A percentile compares a stretch with the other conserved stretches of the same genome.
Evolutionary conservation across 2,329 filamentous ascomycete genomes (phyloP).

Genomic region (Penicillium capsulatum): DNA sequence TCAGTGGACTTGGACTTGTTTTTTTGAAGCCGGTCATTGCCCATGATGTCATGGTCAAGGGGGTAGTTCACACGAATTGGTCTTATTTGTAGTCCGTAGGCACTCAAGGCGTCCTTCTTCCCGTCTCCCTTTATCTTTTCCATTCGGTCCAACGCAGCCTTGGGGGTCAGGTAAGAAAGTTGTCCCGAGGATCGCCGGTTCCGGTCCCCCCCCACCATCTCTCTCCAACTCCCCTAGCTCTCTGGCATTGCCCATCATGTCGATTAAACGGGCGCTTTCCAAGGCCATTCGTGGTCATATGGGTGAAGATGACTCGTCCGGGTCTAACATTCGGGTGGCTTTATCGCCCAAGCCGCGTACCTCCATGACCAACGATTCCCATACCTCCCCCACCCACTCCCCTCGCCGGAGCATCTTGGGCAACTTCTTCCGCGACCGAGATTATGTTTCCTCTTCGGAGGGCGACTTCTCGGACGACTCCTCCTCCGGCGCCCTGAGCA

Average conservation of each 20-base stretch:
- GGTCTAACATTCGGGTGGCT: slow-evolving; percentile 20
- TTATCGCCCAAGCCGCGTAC: slow-evolving; percentile 16
- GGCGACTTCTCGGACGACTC: slow-evolving; percentile 40
- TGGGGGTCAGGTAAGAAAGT: background rate
- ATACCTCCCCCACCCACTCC: slow-evolving; percentile 22
- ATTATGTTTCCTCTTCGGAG: slow-evolving; percentile 44
- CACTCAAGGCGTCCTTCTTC: background rate
- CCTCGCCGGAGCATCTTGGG: slow-evolving; percentile 41
- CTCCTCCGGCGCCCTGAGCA: slow-evolving; percentile 37
- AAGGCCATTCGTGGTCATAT: slow-evolving; percentile 36
- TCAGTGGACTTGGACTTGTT: too few relatives aligned
- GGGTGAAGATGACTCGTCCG: slow-evolving; percentile 22
- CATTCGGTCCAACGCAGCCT: background rate
- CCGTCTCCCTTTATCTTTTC: background rate
- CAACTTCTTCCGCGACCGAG: slow-evolving; percentile 39
- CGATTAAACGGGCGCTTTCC: slow-evolving; percentile 44
- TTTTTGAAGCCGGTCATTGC: too few relatives aligned
- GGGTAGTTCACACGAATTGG: too few relatives aligned
- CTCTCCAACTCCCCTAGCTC: background rate
- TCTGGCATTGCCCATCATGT: slow-evolving; percentile 37
- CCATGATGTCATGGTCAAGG: too few relatives aligned
- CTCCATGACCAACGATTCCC: slow-evolving; percentile 15
- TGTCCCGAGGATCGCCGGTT: slow-evolving; percentile 7
- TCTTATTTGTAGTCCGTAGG: too few relatives aligned
- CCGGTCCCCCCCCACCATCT: slow-evolving; percentile 3